Evolutionary conservation across 2,329 filamentous ascomycete species (phyloP).

Genomic region (Xylariaceae sp.): DNA sequence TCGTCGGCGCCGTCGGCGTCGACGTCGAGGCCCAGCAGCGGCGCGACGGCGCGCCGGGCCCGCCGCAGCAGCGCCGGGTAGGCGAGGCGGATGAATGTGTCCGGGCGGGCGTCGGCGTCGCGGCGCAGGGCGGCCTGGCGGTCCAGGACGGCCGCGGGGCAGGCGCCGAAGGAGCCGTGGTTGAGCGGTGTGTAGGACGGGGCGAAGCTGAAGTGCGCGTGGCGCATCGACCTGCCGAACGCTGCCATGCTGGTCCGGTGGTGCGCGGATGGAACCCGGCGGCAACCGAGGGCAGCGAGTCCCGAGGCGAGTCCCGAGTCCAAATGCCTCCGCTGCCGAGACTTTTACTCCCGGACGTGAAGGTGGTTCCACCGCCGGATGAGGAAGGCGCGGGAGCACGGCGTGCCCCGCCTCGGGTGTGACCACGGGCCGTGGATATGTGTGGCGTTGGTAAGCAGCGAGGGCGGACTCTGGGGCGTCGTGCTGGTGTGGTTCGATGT

Average conservation of each 20-base stretch:
- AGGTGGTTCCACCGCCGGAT: too few species aligned
- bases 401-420: too few species aligned
- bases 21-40: conserved; percentile 53
- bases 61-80: conserved; percentile 47
- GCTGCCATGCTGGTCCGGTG: conserved; percentile 5
- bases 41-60: conserved; percentile 51
- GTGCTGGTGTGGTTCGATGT: too few species aligned
- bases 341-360: too few species aligned
- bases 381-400: too few species aligned
- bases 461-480: too few species aligned
- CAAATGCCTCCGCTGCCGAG: too few species aligned
- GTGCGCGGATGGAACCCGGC: neutral
- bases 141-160: conserved; percentile 48
- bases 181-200: conserved; percentile 26
- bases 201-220: conserved; percentile 25
- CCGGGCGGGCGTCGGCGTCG: conserved; percentile 52
- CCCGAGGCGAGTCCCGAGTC: too few species aligned
- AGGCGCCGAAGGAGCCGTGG: conserved; percentile 60
- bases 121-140: conserved; percentile 46
- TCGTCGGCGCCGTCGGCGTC: conserved; percentile 41
- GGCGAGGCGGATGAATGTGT: conserved; percentile 56
- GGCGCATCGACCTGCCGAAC: conserved; percentile 23
- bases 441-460: too few species aligned
- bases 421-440: too few species aligned
- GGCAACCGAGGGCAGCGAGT: too few species aligned